Evolutionary conservation across 345 rosid species (phyloP), one percentile per base, ranked within the genome.

Genomic region (Balakata baccata): DNA sequence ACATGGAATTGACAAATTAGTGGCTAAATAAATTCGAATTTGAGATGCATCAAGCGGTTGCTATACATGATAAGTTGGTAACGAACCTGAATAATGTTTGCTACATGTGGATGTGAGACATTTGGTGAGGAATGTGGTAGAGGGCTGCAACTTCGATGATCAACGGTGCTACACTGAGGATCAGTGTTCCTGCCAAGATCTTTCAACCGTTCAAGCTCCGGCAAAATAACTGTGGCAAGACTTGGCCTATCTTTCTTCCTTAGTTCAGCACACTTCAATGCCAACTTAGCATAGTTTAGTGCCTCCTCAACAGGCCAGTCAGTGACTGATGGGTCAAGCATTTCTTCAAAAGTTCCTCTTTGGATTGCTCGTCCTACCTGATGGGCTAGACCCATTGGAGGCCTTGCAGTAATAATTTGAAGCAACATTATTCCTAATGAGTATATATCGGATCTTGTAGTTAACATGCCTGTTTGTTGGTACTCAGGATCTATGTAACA

Each of bases 401-500:
- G 83, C 80, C 56, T 89, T 22, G 93, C 94, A 22, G 98, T 92
- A 69, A 94, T 85, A 25, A 91, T 82, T 73, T 94, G 97, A 50
- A 93, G 98, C 18, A 91, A 71, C 96, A 90, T 85, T 81, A 91
- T 81, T 46, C 98, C 98, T 50, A 93, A 68, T 8, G 98, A 93
- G 83, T 89, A 91, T 58, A 87, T 75, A 53, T 91, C 98, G 11
- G 98, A 93, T 79, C 86, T 90, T 17, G 94, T 88, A 37, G 96
- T 91, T 62, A 93, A 77, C 88, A 66, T 89, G 1, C 98, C 98
- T 3, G 98, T 83, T 74, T 91, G 96, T 67, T 93, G 98, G 71
- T 93, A 93, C 79, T 91, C 98, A 0, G 98, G 98, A 77, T 93
- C 97, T 45, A 91, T 91, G 77, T 93, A 93, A 84, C 96, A 91